phyloP scores from a whole-genome alignment of 2,329 filamentous ascomycete genomes.

The Plectosphaerella cucumerina region DNA sequence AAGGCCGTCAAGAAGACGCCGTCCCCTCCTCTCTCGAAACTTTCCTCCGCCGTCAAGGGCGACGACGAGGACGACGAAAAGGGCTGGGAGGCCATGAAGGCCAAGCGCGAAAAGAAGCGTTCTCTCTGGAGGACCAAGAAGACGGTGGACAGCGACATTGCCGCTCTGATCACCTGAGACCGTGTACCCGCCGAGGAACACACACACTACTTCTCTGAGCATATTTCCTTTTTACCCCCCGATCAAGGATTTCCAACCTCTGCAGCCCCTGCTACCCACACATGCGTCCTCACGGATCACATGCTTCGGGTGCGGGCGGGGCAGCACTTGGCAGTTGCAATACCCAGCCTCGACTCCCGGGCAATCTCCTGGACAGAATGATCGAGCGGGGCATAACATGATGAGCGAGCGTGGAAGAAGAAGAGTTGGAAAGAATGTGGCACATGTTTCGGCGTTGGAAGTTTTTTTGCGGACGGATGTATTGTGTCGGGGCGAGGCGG shows the following conservation, averaged over 20 bases:
- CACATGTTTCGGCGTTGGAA: neutral
- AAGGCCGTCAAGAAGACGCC: slow-evolving; percentile 35
- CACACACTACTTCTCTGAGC: too few relatives aligned
- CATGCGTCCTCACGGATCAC: neutral
- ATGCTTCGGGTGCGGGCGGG: neutral
- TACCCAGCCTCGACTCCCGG: too few relatives aligned
- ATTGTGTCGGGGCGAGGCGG: neutral
- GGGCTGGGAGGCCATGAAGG: slow-evolving; percentile 67
- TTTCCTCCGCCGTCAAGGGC: slow-evolving; percentile 22
- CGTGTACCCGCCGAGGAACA: too few relatives aligned
- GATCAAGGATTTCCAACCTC: too few relatives aligned
- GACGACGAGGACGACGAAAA: slow-evolving; percentile 61
- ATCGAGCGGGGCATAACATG: too few relatives aligned
- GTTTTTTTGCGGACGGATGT: neutral
- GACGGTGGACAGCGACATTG: slow-evolving; percentile 41
- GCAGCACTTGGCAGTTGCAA: too few relatives aligned
- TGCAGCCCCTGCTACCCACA: neutral
- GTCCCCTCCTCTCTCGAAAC: slow-evolving; percentile 31
- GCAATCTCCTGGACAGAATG: too few relatives aligned
- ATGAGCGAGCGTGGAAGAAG: too few relatives aligned
- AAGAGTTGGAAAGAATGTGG: neutral
- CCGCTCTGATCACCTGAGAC: slow-evolving; percentile 37
- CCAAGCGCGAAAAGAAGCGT: slow-evolving; percentile 64
- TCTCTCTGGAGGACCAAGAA: slow-evolving; percentile 64
- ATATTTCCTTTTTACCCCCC: too few relatives aligned